Evolutionary conservation across 139 green algal genomes (phyloP), one percentile per base, ranked within the genome.

Genomic region (Coccomyxa sp.): DNA sequence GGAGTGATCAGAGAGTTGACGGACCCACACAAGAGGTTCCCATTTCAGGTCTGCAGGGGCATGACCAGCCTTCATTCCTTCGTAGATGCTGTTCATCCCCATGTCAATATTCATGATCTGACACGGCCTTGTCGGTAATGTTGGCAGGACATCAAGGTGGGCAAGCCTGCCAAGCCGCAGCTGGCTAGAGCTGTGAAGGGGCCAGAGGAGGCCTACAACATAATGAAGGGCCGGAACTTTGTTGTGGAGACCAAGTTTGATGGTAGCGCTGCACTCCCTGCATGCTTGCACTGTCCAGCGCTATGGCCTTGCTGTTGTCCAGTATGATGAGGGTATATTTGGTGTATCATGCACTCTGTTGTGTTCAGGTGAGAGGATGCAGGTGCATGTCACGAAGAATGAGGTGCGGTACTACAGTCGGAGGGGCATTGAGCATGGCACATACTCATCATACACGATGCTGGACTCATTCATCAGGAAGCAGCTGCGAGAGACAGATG

Each of bases 241-340:
- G 82, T 96, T 45, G 81, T 92, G 27, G 95, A 98, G 77, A 90
- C 87, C 63, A 97, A 97, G 85, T 92, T 97, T 82, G 95, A 96
- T 79, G 95, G 94, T 90, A 58, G 45, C 45, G n/a, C 27, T 71
- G 13, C 28, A 16, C 23, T 21, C 23, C 32, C 67, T 68, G 15
- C 25, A 51, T 51, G 38, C 23, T 30, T 31, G 25, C 77, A 67
- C 45, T 81, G 31, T 45, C 32, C 21, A 14, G 16, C 11, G 38
- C 32, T 31, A 30, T 71, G 58, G 13, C 32, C 28, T 51, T 27
- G 51, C 51, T 16, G 58, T 57, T 30, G 28, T 58, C 27, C 38
- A 63, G 14, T 16, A 28, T 63, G 17, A 30, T n/a, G 16, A 32
- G 79, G 28, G 23, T n/a, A 45, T 21, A 17, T 82, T 71, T 63